Base-by-base conservation (phyloP, 2,329 filamentous ascomycete genomes). In the Hypoxylon sp. region DNA sequence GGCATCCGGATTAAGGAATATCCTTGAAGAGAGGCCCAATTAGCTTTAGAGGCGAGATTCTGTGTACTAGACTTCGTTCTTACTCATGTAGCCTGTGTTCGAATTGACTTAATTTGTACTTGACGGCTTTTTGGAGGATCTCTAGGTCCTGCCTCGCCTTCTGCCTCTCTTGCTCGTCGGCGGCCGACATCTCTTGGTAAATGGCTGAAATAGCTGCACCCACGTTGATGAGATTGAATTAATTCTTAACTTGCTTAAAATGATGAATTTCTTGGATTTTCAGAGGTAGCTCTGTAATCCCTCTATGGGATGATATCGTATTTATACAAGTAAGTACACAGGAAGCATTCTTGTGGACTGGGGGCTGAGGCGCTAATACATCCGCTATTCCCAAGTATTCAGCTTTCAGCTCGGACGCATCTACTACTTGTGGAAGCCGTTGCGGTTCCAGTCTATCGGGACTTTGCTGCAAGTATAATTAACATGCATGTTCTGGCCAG, bases 391-490 rank as follows among this genome's bases (percentile, higher is more conserved):
- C 6, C 3, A 50, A n/a, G 3, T 29, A 8, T 54, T 57, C 53
- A 57, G 53, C 39, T 57, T 57, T 57, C 53, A 57, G 53, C 53
- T 57, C 53, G 29, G 42, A 33, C 24, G n/a, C 35, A 19, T 35
- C 31, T 37, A 24, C 50, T 24, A 31, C 14, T 10, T 52, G 9
- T 29, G 29, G 17, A 29, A 24, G 31, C 50, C 14, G 6, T 19
- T 33, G 50, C 11, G 50, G 31, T 52, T 37, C 17, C 31, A 37
- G 14, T 33, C 17, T n/a, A 33, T 35, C 31, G 31, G 17, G 50
- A 52, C 37, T 37, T 24, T 10, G 19, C 31, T 11, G 33, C n/a
- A 24, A 26, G 33, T n/a, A 19, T 24, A 42, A 39, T 39, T 42
- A n/a, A 14, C 17, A 29, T 53, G 51, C 17, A 42, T 53, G 51